Evolutionary conservation across 441 rosid species (phyloP).

Genomic region (Syzygium malaccense): DNA sequence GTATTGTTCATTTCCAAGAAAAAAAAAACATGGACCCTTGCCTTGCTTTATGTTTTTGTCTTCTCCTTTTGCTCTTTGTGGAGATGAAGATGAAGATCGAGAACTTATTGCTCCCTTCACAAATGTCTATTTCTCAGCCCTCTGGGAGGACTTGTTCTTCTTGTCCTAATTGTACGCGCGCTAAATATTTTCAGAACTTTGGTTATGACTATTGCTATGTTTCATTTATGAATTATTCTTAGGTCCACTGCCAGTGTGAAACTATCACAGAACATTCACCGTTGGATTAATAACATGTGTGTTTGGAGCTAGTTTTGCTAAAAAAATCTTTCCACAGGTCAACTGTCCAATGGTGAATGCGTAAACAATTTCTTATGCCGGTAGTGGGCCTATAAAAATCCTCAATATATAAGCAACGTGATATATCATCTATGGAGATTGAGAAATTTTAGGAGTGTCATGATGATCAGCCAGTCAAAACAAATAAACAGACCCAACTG

Average conservation of each 20-base stretch:
- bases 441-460: neutral
- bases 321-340: too few relatives aligned
- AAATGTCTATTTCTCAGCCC: neutral
- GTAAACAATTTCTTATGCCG: rapidly evolving
- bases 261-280: neutral
- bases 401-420: neutral
- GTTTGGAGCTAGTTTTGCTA: too few relatives aligned
- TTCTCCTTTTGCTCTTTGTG: neutral
- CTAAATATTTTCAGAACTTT: neutral
- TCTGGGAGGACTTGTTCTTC: neutral
- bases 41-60: neutral
- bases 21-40: neutral
- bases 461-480: neutral
- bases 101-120: neutral
- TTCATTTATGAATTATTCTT: neutral
- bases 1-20: neutral
- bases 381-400: neutral
- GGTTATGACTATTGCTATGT: neutral
- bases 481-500: neutral
- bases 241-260: neutral
- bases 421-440: neutral
- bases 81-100: neutral
- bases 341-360: too few relatives aligned
- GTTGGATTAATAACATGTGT: neutral
- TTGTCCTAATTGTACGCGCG: neutral